A percentile compares a stretch with the other conserved stretches of the same genome.
Conservation (phyloP, 2,329 filamentous ascomycete species). For the Penicillium crustosum region DNA sequence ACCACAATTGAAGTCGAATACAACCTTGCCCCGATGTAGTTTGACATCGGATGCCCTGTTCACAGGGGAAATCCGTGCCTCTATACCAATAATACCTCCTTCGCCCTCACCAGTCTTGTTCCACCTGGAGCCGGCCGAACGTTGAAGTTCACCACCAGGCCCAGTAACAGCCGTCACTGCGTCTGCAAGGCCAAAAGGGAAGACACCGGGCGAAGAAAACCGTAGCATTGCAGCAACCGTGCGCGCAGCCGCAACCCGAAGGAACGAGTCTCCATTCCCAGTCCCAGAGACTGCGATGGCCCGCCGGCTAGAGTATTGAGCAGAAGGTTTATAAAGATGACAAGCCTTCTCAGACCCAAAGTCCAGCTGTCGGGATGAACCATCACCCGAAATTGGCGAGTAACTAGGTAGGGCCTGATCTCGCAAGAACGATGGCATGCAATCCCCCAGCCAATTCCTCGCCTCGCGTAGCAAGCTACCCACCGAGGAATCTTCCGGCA, state of each 20-base stretch:
- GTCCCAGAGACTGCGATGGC: slow-evolving; percentile 70
- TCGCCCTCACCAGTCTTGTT: slow-evolving; percentile 72
- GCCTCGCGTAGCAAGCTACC: slow-evolving; percentile 2
- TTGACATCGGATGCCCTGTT: slow-evolving; percentile 43
- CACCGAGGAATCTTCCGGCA: neutral
- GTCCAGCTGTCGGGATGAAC: neutral
- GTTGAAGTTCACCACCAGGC: slow-evolving; percentile 69
- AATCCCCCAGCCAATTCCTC: slow-evolving; percentile 17
- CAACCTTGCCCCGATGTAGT: slow-evolving; percentile 50
- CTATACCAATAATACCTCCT: slow-evolving; percentile 78
- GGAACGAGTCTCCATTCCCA: slow-evolving; percentile 85
- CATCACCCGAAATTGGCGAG: neutral
- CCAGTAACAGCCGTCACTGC: slow-evolving; percentile 69
- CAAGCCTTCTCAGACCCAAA: slow-evolving; percentile 12
- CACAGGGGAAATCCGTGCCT: slow-evolving; percentile 55
- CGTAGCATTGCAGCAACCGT: slow-evolving; percentile 72
- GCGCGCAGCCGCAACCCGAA: slow-evolving; percentile 68
- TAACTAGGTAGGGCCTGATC: neutral
- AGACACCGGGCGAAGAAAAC: slow-evolving; percentile 51
- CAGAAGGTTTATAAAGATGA: neutral
- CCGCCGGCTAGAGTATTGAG: slow-evolving; percentile 21
- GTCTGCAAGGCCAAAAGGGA: slow-evolving; percentile 47
- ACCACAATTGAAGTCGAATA: slow-evolving; percentile 80
- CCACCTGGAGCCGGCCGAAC: slow-evolving; percentile 73
- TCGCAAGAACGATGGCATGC: slow-evolving; percentile 12